Evolutionary conservation across 1,139 yeast species (phyloP).

Genomic region (Suhomyces wounanorum): DNA sequence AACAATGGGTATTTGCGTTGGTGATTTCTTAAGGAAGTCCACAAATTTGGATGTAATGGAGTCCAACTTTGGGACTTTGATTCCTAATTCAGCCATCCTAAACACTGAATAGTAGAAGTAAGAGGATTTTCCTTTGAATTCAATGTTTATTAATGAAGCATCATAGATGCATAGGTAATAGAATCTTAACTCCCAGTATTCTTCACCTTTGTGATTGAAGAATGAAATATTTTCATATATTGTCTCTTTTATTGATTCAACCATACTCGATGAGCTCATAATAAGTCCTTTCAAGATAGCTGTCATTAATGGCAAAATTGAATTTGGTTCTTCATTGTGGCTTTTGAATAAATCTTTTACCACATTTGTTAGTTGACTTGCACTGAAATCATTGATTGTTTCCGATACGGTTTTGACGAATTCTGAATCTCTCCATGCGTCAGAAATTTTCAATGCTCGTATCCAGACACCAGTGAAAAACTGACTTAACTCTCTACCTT

Average conservation of each 20-base stretch:
- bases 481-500: constrained; percentile 58
- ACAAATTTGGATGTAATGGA: not conserved
- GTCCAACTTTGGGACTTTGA: not conserved
- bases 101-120: constrained; percentile 44
- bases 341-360: constrained; percentile 20
- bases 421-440: constrained; percentile 28
- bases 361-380: constrained; percentile 41
- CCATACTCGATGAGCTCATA: constrained; percentile 23
- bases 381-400: constrained; percentile 46
- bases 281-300: constrained; percentile 47
- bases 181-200: constrained; percentile 50
- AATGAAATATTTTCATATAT: constrained; percentile 16
- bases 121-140: constrained; percentile 5
- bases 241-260: constrained; percentile 20
- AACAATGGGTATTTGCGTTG: constrained; percentile 24
- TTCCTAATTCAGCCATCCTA: constrained; percentile 47
- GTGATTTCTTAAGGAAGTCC: constrained; percentile 17
- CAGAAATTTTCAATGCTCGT: constrained; percentile 26
- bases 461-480: constrained; percentile 54
- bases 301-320: constrained; percentile 28
- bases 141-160: constrained; percentile 17
- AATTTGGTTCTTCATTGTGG: constrained; percentile 6
- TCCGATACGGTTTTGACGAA: constrained; percentile 42
- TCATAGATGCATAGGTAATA: constrained; percentile 53
- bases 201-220: constrained; percentile 17